These are phyloP conservation scores for Erodium texanum DNA, from an alignment of 441 rosid genomes.

Conservation along the genomic window DNA sequence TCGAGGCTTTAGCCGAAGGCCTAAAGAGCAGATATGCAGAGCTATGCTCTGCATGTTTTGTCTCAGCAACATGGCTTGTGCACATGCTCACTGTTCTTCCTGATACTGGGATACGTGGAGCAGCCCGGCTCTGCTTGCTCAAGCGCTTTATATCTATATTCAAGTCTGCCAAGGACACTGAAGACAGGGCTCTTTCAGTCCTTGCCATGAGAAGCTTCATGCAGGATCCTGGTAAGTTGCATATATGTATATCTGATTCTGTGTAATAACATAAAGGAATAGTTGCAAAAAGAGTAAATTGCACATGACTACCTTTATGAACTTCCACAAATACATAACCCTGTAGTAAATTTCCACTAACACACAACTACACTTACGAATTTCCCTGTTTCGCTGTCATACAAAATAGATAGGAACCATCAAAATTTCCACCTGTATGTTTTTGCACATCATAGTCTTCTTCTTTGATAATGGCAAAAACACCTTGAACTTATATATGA, in stretches of 20 bases:
- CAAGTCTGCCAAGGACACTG: conserved; percentile 43
- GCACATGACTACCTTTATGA: too few relatives aligned
- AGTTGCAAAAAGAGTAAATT: too few relatives aligned
- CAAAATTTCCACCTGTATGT: too few relatives aligned
- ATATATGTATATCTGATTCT: too few relatives aligned
- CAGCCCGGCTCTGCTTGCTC: conserved; percentile 64
- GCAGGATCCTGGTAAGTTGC: conserved; percentile 45
- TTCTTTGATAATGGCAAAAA: too few relatives aligned
- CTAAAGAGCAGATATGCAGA: conserved; percentile 38
- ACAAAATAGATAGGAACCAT: too few relatives aligned
- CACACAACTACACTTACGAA: too few relatives aligned
- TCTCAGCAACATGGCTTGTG: conserved; percentile 57
- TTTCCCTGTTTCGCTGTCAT: too few relatives aligned
- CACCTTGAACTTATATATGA: not conserved
- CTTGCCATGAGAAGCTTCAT: conserved; percentile 60
- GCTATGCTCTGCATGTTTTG: conserved; percentile 40
- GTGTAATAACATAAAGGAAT: too few relatives aligned
- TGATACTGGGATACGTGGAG: conserved; percentile 57
- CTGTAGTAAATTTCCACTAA: too few relatives aligned
- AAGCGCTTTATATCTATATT: conserved; percentile 40
- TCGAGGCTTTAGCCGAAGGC: conserved; percentile 69
- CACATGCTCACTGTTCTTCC: conserved; percentile 53
- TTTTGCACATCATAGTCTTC: too few relatives aligned
- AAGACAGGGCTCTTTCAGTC: conserved; percentile 50
- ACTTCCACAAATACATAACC: too few relatives aligned